Conservation (phyloP, 177 flowering plant species). For the Vitis hybrid region DNA sequence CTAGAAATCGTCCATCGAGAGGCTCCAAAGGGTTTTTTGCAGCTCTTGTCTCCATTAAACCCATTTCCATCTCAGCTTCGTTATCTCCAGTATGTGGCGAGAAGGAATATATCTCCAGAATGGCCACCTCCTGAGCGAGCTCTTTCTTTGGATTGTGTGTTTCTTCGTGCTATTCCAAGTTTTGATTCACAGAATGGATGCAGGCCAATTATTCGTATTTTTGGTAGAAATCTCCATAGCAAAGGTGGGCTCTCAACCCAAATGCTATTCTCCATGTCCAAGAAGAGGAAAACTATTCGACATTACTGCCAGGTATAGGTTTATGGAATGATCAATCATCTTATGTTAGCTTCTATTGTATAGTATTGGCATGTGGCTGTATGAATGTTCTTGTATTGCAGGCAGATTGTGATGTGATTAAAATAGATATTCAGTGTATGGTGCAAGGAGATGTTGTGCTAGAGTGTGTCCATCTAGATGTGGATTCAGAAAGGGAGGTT, state of each 20-base stretch:
- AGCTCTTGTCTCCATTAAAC: constrained; percentile 85
- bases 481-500: constrained; percentile 85
- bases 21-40: constrained; percentile 88
- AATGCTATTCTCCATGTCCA: constrained; percentile 82
- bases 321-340: neutral
- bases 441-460: constrained; percentile 98
- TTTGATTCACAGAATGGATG: constrained; percentile 83
- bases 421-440: constrained; percentile 90
- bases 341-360: neutral
- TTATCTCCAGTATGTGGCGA: constrained; percentile 85
- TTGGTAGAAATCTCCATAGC: constrained; percentile 71
- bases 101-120: constrained; percentile 84
- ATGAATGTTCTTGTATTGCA: constrained; percentile 28
- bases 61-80: constrained; percentile 96
- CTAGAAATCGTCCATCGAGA: constrained; percentile 93
- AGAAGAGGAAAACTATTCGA: constrained; percentile 64
- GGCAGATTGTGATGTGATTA: constrained; percentile 95
- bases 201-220: constrained; percentile 85
- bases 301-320: constrained; percentile 71
- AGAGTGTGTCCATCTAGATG: constrained; percentile 87
- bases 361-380: neutral
- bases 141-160: constrained; percentile 89
- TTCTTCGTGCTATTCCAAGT: constrained; percentile 83
- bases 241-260: constrained; percentile 76
- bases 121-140: constrained; percentile 97